Base-by-base conservation (phyloP, 176 grass and related monocot species). In the Hordeum marinum region DNA sequence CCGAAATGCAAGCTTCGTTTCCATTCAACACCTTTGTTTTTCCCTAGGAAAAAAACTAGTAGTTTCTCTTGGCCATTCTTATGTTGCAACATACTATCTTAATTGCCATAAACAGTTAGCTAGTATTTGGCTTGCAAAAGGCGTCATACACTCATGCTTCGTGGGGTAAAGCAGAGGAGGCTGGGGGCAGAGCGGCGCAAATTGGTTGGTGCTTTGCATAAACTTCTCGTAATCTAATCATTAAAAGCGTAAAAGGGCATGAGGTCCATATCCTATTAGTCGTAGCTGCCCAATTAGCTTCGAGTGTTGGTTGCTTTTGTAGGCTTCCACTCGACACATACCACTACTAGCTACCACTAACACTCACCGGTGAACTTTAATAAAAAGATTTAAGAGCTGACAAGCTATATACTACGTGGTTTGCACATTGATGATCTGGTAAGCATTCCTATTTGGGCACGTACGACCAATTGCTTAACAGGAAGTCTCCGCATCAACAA, bases 161-260 rank as follows among this genome's bases (percentile, higher is more conserved):
- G 70, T 54, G 65, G 70, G 62, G 45, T 46, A 89, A 85, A 89
- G 82, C 48, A n/a, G 42, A 63, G 25, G 35, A 84, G 55, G 62
- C 8, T 72, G 55, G 32, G 41, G 32, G 54, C 79, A 78, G 72
- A 77, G 72, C 54, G 63, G 88, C 64, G 54, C 55, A 78, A 90
- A 79, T 90, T 20, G 46, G 32, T 90, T 58, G 41, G 1, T 26
- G 42, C 80, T 83, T 90, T 90, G n/a, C 9, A 66, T 79, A 65
- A 83, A 66, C 43, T 90, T 87, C 84, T 70, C 80, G 32, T 86
- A 83, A 90, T 90, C 78, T 50, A 50, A 50, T 50, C 46, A 50
- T 50, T 50, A 11, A 73, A 73, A 73, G 41, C 9, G 70, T 25
- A 45, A 73, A 73, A 73, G 3, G 35, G 21, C 15, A 26, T 18